A percentile compares a stretch with the other conserved stretches of the same genome.
phyloP scores from a whole-genome alignment of 352 stramenopile species.

The Phytophthora multivora region DNA sequence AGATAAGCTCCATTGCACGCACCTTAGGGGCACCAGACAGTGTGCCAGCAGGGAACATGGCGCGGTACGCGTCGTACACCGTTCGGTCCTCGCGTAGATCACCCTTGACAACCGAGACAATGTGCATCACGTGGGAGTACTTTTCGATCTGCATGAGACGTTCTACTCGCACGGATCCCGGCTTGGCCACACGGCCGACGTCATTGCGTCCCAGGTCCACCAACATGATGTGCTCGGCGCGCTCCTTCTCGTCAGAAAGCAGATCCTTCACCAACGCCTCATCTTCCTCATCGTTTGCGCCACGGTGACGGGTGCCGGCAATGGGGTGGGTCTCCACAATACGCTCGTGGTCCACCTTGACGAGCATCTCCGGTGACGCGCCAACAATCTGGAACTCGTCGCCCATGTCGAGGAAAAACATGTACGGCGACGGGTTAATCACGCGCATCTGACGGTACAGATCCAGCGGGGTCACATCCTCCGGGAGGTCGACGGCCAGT shows the following conservation, averaged over 20 bases:
- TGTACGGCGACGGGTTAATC: conserved; percentile 91
- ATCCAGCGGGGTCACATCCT: conserved; percentile 72
- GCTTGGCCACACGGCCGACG: conserved; percentile 83
- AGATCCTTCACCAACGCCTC: conserved; percentile 78
- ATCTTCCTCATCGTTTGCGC: conserved; percentile 87
- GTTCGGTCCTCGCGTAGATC: conserved; percentile 77
- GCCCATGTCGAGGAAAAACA: conserved; percentile 89
- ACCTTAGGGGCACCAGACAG: conserved; percentile 90
- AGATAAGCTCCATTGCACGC: conserved; percentile 91
- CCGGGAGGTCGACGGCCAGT: conserved; percentile 68
- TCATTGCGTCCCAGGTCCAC: conserved; percentile 92
- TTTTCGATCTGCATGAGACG: conserved; percentile 91
- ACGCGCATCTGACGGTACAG: conserved; percentile 90
- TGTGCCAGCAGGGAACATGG: conserved; percentile 88
- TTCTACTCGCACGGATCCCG: conserved; percentile 83
- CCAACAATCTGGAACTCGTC: conserved; percentile 89
- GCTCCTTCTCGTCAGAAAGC: conserved; percentile 88
- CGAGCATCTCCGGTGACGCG: conserved; percentile 89
- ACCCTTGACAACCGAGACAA: conserved; percentile 90
- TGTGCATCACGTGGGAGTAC: conserved; percentile 94
- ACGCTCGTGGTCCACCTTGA: conserved; percentile 86
- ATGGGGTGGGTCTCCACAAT: conserved; percentile 91
- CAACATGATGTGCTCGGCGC: conserved; percentile 93
- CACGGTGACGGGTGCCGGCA: conserved; percentile 86
- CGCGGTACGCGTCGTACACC: conserved; percentile 90